A percentile compares a stretch with the other conserved stretches of the same genome.
Evolutionary conservation across 2,329 filamentous ascomycete genomes (phyloP).

Genomic region (Graphiopsis chlorocephala): DNA sequence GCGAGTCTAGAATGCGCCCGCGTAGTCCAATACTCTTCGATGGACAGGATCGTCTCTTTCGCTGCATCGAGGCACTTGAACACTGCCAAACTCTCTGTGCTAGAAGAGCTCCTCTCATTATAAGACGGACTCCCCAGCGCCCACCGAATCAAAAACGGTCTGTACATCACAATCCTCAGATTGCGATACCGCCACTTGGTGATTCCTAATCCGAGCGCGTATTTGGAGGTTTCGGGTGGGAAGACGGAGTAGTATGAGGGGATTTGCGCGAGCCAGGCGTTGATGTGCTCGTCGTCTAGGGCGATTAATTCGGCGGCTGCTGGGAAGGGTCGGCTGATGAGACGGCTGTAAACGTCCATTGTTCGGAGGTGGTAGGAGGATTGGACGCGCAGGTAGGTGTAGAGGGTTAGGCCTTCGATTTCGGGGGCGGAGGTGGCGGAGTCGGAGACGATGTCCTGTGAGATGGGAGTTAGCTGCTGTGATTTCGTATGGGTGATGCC

Average conservation of each 20-base stretch:
- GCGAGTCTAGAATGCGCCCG: slow-evolving; percentile 1
- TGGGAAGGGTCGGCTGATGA: slow-evolving; percentile 11
- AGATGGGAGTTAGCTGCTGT: background rate
- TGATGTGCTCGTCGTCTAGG: slow-evolving; percentile 5
- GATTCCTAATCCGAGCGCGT: slow-evolving; percentile 9
- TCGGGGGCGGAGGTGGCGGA: background rate
- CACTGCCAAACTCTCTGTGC: slow-evolving; percentile 6
- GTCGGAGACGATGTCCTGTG: slow-evolving; percentile 4
- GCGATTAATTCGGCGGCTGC: slow-evolving; percentile 11
- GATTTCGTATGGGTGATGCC: too few relatives aligned
- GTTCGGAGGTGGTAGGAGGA: slow-evolving; percentile 10
- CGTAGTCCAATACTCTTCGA: slow-evolving; percentile 13
- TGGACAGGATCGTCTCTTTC: slow-evolving; percentile 8
- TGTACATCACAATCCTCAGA: slow-evolving; percentile 10
- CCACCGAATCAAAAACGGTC: slow-evolving; percentile 5
- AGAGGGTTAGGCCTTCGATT: slow-evolving; percentile 4
- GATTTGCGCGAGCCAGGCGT: slow-evolving; percentile 7
- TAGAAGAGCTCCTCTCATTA: background rate
- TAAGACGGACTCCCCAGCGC: background rate
- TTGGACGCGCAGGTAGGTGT: slow-evolving; percentile 11
- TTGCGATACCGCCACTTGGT: slow-evolving; percentile 11
- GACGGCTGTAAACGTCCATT: slow-evolving; percentile 9
- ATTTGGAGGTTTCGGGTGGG: slow-evolving; percentile 3
- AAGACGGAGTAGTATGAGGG: slow-evolving; percentile 13
- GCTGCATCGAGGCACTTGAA: slow-evolving; percentile 13